Evolutionary conservation across 805 yeast genomes (phyloP).

Genomic region (Grigorovia jiainica): DNA sequence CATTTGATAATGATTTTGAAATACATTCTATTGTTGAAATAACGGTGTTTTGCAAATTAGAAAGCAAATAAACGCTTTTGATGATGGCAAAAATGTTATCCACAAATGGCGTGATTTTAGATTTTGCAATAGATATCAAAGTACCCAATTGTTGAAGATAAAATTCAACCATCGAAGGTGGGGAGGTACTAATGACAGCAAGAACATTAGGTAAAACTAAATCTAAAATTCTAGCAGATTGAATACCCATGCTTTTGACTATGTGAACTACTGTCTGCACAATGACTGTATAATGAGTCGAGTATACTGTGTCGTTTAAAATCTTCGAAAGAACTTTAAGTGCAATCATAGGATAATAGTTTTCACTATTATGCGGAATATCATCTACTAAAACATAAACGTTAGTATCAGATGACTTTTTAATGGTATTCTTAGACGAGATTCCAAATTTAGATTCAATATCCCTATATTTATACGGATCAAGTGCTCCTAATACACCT

Average conservation of each 20-base stretch:
- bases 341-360: constrained; percentile 92
- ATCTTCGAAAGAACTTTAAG: constrained; percentile 77
- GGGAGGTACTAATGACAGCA: constrained; percentile 73
- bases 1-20: constrained; percentile 81
- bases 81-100: constrained; percentile 66
- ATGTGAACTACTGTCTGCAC: constrained; percentile 91
- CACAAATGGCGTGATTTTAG: constrained; percentile 79
- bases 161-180: constrained; percentile 70
- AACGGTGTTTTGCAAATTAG: constrained; percentile 66
- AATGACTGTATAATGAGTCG: constrained; percentile 80
- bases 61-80: constrained; percentile 57
- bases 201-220: constrained; percentile 84
- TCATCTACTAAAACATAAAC: constrained; percentile 87
- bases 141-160: constrained; percentile 83
- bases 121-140: constrained; percentile 71
- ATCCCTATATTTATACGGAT: constrained; percentile 92
- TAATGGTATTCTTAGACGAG: constrained; percentile 6
- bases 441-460: constrained; percentile 42
- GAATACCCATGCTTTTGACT: constrained; percentile 77
- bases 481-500: constrained; percentile 93
- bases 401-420: constrained; percentile 40
- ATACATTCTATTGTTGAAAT: constrained; percentile 74
- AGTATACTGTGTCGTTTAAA: constrained; percentile 73
- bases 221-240: constrained; percentile 82
- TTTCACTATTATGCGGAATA: constrained; percentile 85